Evolutionary conservation across 129 eudicot species (phyloP).

Genomic region (carrot (Daucus carota)): DH1_v3.0 NC_030382.2:36857001-36857500

Average conservation of each 20-base stretch:
- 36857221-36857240: too few species aligned
- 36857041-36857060: conserved; percentile 31
- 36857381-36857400: not conserved
- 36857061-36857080: conserved; percentile 14
- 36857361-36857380: not conserved
- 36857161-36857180: conserved; percentile 43
- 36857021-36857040: conserved; percentile 45
- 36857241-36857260: too few species aligned
- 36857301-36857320: not conserved
- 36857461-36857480: not conserved
- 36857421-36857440: not conserved
- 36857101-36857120: conserved; percentile 56
- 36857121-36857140: conserved; percentile 41
- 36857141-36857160: conserved; percentile 38
- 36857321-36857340: not conserved
- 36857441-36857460: not conserved
- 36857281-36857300: not conserved
- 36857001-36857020: conserved; percentile 61
- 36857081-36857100: conserved; percentile 27
- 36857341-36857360: not conserved
- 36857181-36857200: conserved; percentile 41
- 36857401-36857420: not conserved
- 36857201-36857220: not conserved
- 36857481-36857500: not conserved
- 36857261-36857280: not conserved